Evolutionary conservation across 176 grass and related monocot species (phyloP).

Genomic region (Oryza nivara): DNA sequence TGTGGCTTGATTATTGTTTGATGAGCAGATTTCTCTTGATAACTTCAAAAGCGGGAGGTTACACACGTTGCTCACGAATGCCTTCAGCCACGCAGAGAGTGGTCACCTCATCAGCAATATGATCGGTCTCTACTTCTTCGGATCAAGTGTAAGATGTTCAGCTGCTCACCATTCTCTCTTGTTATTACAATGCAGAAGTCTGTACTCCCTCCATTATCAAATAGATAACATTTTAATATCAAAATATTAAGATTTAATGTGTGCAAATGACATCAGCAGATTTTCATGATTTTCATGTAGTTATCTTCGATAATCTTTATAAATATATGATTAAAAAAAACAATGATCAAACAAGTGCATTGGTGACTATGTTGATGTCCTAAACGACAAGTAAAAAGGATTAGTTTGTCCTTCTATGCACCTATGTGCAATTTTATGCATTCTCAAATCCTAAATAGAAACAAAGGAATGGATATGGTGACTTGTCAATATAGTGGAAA

Average conservation of each 20-base stretch:
- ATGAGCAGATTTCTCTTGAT: constrained; percentile 78
- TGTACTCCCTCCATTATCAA: neutral
- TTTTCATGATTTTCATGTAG: neutral
- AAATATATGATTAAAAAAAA: neutral
- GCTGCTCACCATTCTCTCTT: neutral
- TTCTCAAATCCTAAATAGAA: constrained; percentile 16
- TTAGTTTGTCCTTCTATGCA: neutral
- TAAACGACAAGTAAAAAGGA: neutral
- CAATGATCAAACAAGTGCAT: neutral
- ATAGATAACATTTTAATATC: neutral
- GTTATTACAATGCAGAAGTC: neutral
- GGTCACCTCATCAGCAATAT: constrained; percentile 76
- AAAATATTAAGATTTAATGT: neutral
- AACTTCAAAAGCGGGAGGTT: constrained; percentile 81
- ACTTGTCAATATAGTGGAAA: constrained; percentile 10
- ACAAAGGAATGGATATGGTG: neutral
- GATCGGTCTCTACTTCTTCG: constrained; percentile 87
- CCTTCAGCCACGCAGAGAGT: constrained; percentile 70
- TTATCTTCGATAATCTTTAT: neutral
- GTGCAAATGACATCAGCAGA: neutral
- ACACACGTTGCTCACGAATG: constrained; percentile 82
- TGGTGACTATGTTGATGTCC: neutral
- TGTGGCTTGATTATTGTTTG: constrained; percentile 3
- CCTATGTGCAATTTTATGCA: neutral
- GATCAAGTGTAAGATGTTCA: constrained; percentile 61